phyloP scores from a whole-genome alignment of 1,139 yeast species.

The Pichia sp. region DNA sequence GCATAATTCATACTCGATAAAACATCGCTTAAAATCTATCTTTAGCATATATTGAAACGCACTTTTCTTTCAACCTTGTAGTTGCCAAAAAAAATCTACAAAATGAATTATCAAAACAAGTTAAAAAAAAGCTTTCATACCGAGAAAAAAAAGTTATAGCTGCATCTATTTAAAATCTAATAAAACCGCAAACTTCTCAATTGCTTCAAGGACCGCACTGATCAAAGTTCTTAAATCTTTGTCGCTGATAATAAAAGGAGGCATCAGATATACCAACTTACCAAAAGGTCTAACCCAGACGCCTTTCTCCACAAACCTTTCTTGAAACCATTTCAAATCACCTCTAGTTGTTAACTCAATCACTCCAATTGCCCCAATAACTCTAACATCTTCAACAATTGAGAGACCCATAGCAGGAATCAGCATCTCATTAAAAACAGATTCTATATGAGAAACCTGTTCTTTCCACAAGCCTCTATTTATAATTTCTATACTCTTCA shows the following conservation, averaged over 20 bases:
- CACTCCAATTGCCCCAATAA: constrained; percentile 28
- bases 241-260: constrained; percentile 5
- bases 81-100: no score
- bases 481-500: constrained; percentile 11
- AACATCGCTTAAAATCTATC: no score
- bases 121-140: no score
- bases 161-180: no score
- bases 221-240: constrained; percentile 1
- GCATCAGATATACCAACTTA: constrained; percentile 11
- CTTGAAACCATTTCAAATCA: constrained; percentile 15
- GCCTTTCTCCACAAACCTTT: constrained; percentile 9
- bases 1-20: no score
- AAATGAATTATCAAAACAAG: no score
- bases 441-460: constrained; percentile 9
- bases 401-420: not conserved
- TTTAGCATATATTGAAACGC: no score
- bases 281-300: constrained; percentile 13
- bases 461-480: constrained; percentile 7
- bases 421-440: constrained; percentile 1
- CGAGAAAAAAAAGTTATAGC: no score
- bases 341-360: constrained; percentile 21
- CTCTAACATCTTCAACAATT: constrained; percentile 15
- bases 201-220: not conserved
- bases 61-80: no score
- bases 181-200: no score